Percentiles rank a stretch among this genome's conserved stretches.
These are phyloP conservation scores for Aspergillus melleus DNA, from an alignment of 2,329 filamentous ascomycete genomes.

Conservation along the genomic window DNA sequence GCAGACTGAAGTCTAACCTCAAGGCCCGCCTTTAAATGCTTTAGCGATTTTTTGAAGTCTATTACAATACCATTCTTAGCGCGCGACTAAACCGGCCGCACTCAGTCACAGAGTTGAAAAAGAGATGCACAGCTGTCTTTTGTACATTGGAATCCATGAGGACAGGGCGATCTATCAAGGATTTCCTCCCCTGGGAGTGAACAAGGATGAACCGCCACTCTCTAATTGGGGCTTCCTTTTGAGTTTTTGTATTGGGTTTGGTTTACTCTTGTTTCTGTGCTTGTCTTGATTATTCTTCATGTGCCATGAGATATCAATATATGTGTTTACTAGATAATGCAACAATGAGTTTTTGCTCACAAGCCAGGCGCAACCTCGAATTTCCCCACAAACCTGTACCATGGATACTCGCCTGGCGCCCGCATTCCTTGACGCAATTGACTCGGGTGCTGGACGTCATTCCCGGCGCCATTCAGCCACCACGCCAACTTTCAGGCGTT, in stretches of 20 bases:
- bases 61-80: conserved; percentile 16
- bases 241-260: neutral
- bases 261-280: conserved; percentile 6
- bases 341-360: neutral
- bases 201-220: neutral
- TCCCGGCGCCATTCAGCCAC: neutral
- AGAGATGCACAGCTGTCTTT: neutral
- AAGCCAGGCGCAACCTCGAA: neutral
- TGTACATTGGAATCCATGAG: neutral
- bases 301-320: neutral
- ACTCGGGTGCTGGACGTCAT: neutral
- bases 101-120: conserved; percentile 8
- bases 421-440: conserved; percentile 19
- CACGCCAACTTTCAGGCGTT: neutral
- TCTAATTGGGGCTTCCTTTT: neutral
- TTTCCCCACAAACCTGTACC: neutral
- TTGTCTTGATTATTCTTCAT: neutral
- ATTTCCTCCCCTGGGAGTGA: neutral
- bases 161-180: neutral
- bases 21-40: conserved; percentile 36
- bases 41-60: conserved; percentile 9
- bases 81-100: conserved; percentile 10
- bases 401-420: neutral
- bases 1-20: conserved; percentile 75
- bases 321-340: neutral